Conservation (phyloP, 352 stramenopile genomes). For the Phytophthora sojae region DNA sequence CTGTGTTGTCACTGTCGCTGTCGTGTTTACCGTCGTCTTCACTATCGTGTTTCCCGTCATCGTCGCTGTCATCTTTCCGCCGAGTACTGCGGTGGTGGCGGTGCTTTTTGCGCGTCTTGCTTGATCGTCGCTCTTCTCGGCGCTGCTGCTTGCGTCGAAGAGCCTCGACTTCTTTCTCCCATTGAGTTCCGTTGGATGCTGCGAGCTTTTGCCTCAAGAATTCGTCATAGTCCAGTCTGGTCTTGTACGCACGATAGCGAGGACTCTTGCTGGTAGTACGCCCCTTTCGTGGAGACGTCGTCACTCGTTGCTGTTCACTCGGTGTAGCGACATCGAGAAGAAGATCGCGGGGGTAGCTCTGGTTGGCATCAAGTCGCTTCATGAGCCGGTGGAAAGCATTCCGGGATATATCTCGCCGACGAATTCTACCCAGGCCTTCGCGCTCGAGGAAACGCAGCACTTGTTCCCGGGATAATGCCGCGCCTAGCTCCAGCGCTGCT, state of each 20-base stretch:
- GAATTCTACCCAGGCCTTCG: slow-evolving; percentile 51
- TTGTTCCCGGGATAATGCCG: slow-evolving; percentile 67
- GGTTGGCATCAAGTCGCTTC: slow-evolving; percentile 48
- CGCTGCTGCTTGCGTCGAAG: slow-evolving; percentile 28
- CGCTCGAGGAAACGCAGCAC: slow-evolving; percentile 64
- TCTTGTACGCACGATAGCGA: slow-evolving; percentile 43
- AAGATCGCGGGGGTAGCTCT: slow-evolving; percentile 30
- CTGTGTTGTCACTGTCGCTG: slow-evolving; percentile 15
- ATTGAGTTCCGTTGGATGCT: slow-evolving; percentile 23
- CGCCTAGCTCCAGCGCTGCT: slow-evolving; percentile 72
- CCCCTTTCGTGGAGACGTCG: slow-evolving; percentile 4
- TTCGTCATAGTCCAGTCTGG: slow-evolving; percentile 56
- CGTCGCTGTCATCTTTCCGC: slow-evolving; percentile 10
- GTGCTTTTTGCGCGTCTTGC: slow-evolving; percentile 12
- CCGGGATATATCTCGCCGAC: slow-evolving; percentile 43
- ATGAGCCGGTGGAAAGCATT: slow-evolving; percentile 49
- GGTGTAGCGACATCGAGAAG: slow-evolving; percentile 26
- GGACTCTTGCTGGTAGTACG: slow-evolving; percentile 23
- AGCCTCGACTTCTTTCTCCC: slow-evolving; percentile 33
- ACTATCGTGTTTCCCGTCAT: slow-evolving; percentile 27
- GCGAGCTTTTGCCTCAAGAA: slow-evolving; percentile 39
- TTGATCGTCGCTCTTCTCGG: slow-evolving; percentile 10
- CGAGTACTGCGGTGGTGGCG: background rate
- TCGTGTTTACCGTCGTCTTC: slow-evolving; percentile 25
- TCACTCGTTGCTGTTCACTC: background rate